Evolutionary conservation across 305 asterid genomes (phyloP).

Genomic region (Solanum chacoense): DNA sequence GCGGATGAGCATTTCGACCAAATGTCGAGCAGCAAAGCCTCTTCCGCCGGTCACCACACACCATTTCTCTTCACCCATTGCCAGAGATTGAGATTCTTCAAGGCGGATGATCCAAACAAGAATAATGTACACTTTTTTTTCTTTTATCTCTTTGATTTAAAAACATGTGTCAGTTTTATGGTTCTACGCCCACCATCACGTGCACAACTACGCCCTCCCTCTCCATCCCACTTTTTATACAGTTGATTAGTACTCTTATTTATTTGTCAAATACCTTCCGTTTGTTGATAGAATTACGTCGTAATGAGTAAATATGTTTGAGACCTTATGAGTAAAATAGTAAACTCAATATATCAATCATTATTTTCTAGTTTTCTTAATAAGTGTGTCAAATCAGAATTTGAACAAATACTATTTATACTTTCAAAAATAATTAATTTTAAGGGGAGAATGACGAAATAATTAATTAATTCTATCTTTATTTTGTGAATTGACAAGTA

Average conservation of each 20-base stretch:
- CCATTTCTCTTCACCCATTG: constrained; percentile 42
- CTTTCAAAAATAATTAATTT: no score
- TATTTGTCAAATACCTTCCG: not conserved
- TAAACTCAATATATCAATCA: fast-evolving
- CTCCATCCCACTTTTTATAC: not conserved
- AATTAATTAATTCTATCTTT: no score
- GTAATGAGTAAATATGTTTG: no score
- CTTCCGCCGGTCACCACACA: constrained; percentile 97
- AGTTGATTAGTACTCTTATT: not conserved
- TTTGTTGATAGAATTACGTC: no score
- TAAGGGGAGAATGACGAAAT: not conserved
- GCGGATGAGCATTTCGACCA: constrained; percentile 71
- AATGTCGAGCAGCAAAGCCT: constrained; percentile 95
- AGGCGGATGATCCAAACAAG: not conserved
- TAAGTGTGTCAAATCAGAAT: no score
- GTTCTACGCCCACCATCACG: not conserved
- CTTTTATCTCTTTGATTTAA: not conserved
- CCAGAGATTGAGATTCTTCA: not conserved
- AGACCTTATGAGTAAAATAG: no score
- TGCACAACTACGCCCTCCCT: not conserved
- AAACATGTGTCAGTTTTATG: not conserved
- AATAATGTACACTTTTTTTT: not conserved
- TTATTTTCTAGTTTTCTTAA: no score
- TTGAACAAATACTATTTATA: no score
- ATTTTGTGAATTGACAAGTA: no score